Base-by-base conservation (phyloP, 371 early-diverging fungal species). In the Phascolomyces articulosus region DNA sequence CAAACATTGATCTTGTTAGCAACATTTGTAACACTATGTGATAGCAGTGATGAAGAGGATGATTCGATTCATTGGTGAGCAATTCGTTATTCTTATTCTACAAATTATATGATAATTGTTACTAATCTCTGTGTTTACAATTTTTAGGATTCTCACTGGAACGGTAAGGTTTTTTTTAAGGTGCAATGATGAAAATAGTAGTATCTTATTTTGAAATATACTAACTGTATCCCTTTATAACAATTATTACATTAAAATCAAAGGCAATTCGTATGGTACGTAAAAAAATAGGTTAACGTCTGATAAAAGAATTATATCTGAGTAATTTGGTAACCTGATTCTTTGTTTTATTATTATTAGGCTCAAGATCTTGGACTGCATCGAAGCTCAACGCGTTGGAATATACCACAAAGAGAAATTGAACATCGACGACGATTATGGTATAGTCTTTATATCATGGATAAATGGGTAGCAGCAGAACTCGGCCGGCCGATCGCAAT, bases 351-450 rank as follows among this genome's bases (percentile, higher is more conserved):
- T n/a, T 13, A 13, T 1, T 44, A 44, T n/a, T 26, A 68, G 69
- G 71, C 70, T 16, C 68, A 68, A 63, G 68, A 71, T 56, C 57
- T 76, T 31, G 68, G 68, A 28, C 66, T 70, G 26, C 80, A 60
- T 56, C 64, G 74, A 11, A 78, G 72, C 59, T 71, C 78, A 20
- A 60, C 70, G 0, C 58, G 63, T 23, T 82, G 83, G 83, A 53
- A 61, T 18, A 71, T 82, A 2, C 83, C 83, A 6, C 61, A 69
- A 27, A 54, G 65, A 29, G 83, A 82, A 62, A 72, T 70, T 13
- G 83, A 82, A 47, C 62, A 77, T 31, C 66, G 83, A 48, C 68
- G 75, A 24, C 69, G 83, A 10, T 66, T 82, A 2, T 82, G 80
- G 78, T 79, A 69, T 58, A 62, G 66, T 20, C 58, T 64, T 4